Evolutionary conservation across 106 monocot genomes (phyloP).

Genomic region (Platanthera guangdongensis): DNA sequence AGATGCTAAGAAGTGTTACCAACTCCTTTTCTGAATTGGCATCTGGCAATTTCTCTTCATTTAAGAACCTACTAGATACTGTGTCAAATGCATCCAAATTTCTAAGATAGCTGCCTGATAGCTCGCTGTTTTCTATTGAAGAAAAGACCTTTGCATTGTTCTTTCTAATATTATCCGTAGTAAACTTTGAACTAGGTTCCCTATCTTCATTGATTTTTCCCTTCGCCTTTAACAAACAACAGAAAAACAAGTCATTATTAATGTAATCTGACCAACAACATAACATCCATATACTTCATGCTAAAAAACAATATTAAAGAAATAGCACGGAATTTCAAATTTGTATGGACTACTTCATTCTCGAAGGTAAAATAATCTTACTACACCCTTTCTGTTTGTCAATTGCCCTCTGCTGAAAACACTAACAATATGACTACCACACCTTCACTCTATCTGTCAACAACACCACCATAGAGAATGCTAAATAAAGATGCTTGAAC

Average conservation of each 20-base stretch:
- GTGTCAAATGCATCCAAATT: slow-evolving; percentile 17
- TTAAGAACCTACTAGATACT: slow-evolving; percentile 16
- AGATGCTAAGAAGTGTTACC: slow-evolving; percentile 23
- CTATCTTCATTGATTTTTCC: slow-evolving; percentile 15
- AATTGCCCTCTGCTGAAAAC: neutral
- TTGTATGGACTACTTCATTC: neutral
- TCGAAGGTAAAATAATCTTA: neutral
- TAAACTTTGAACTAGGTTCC: slow-evolving; percentile 16
- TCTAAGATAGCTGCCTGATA: slow-evolving; percentile 13
- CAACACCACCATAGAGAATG: neutral
- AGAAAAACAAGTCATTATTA: neutral
- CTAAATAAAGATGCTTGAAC: neutral
- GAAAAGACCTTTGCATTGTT: slow-evolving; percentile 9
- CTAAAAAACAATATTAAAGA: neutral
- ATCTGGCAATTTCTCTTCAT: slow-evolving; percentile 53
- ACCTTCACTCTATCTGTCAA: neutral
- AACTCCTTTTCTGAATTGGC: slow-evolving; percentile 83
- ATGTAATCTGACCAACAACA: neutral
- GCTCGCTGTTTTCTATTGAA: slow-evolving; percentile 7
- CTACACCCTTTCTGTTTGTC: neutral
- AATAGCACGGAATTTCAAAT: neutral
- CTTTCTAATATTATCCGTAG: slow-evolving; percentile 20
- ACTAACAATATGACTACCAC: neutral
- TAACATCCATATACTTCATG: neutral
- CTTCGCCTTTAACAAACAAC: slow-evolving; percentile 10